Percentiles rank a stretch among this genome's conserved stretches.
Evolutionary conservation across 768 basidiomycete genomes (phyloP).

Genomic region (Termitomyces sp.): DNA sequence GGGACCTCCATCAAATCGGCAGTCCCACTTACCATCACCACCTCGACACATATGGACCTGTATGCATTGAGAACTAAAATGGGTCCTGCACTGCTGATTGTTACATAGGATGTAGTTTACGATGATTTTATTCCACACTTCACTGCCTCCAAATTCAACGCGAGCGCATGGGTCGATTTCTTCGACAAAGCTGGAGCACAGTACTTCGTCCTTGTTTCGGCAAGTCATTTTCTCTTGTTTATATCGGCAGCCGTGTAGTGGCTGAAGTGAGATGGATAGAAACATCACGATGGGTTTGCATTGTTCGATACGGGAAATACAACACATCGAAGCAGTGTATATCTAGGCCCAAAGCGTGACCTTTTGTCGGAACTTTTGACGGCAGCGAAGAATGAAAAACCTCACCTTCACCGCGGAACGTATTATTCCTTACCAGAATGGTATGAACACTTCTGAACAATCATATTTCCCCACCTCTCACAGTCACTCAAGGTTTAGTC

Average conservation of each 20-base stretch:
- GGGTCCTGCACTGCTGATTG: not conserved
- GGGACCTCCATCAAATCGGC: constrained; percentile 30
- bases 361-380: constrained; percentile 44
- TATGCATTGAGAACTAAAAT: not conserved
- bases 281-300: constrained; percentile 58
- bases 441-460: constrained; percentile 17
- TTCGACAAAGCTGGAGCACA: constrained; percentile 54
- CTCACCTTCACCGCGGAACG: constrained; percentile 47
- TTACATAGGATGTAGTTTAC: constrained; percentile 36
- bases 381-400: constrained; percentile 43
- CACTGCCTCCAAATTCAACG: constrained; percentile 46
- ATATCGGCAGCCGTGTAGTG: not conserved
- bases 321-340: constrained; percentile 41
- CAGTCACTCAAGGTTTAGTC: constrained; percentile 38
- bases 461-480: not conserved
- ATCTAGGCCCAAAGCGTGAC: constrained; percentile 46
- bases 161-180: constrained; percentile 48
- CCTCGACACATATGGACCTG: constrained; percentile 40
- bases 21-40: constrained; percentile 46
- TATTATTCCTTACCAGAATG: constrained; percentile 56
- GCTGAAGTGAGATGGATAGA: constrained; percentile 21
- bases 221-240: constrained; percentile 14
- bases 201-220: constrained; percentile 55
- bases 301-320: constrained; percentile 53
- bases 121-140: constrained; percentile 56